These are phyloP conservation scores for Alternaria sp. DNA, from an alignment of 2,329 filamentous ascomycete genomes.

Conservation along the genomic window DNA sequence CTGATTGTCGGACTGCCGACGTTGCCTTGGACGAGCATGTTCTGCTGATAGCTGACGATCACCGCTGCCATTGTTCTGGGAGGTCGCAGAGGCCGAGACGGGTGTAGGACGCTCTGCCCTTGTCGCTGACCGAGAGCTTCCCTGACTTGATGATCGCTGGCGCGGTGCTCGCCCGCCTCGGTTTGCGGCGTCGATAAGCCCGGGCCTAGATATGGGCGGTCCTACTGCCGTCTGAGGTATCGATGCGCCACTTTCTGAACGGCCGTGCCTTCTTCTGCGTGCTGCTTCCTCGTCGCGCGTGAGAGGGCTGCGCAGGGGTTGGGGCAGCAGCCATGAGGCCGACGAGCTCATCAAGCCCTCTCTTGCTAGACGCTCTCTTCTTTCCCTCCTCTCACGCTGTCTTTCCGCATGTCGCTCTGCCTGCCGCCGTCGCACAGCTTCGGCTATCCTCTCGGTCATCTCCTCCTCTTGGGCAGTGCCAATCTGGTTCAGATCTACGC, in stretches of 20 bases:
- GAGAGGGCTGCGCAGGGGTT: constrained; percentile 39
- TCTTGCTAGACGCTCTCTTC: constrained; percentile 49
- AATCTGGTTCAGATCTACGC: constrained; percentile 86
- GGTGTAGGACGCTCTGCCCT: constrained; percentile 44
- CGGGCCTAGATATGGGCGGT: constrained; percentile 59
- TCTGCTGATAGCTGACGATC: constrained; percentile 45
- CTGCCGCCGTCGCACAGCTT: constrained; percentile 83
- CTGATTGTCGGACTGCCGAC: constrained; percentile 54
- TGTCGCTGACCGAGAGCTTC: constrained; percentile 53
- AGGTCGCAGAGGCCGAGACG: constrained; percentile 35
- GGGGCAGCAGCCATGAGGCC: constrained; percentile 33
- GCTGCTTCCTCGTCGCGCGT: constrained; percentile 42
- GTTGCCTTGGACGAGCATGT: constrained; percentile 34
- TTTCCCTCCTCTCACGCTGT: constrained; percentile 54
- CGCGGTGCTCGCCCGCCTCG: constrained; percentile 43
- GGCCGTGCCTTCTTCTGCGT: constrained; percentile 44
- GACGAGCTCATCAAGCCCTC: constrained; percentile 46
- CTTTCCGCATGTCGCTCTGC: constrained; percentile 68
- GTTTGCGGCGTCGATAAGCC: constrained; percentile 55
- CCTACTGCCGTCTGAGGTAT: constrained; percentile 45
- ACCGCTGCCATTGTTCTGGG: constrained; percentile 66
- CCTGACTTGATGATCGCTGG: constrained; percentile 58
- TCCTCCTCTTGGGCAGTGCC: constrained; percentile 86
- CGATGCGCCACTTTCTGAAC: constrained; percentile 48
- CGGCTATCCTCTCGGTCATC: constrained; percentile 87